Percentiles rank a stretch among this genome's conserved stretches.
phyloP scores from a whole-genome alignment of 495 filamentous ascomycete species.

The Aspergillus taichungensis region DNA sequence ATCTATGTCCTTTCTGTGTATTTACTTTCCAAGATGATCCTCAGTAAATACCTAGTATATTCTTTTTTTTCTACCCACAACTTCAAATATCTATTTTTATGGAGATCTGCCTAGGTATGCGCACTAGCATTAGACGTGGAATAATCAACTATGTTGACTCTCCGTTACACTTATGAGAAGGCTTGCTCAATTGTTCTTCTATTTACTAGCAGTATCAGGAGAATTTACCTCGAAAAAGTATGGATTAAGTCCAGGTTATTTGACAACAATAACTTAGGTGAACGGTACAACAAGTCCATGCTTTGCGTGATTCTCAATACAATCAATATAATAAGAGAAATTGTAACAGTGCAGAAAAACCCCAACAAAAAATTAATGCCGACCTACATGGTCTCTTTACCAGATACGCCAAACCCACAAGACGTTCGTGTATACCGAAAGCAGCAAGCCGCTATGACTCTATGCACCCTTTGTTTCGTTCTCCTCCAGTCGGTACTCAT shows the following conservation, averaged over 20 bases:
- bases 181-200: too few relatives aligned
- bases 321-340: too few relatives aligned
- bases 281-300: neutral
- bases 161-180: too few relatives aligned
- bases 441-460: conserved; percentile 5
- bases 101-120: too few relatives aligned
- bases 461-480: conserved; percentile 36
- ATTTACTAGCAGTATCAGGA: too few relatives aligned
- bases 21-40: neutral
- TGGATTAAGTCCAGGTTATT: too few relatives aligned
- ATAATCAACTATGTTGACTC: too few relatives aligned
- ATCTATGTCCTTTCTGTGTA: neutral
- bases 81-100: too few relatives aligned
- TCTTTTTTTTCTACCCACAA: too few relatives aligned
- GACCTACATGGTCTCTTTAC: neutral
- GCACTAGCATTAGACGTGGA: too few relatives aligned
- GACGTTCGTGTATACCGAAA: neutral
- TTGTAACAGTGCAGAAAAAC: neutral
- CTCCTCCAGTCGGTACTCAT: conserved; percentile 48
- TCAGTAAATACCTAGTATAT: neutral
- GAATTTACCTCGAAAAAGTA: too few relatives aligned
- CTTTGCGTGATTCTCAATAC: neutral
- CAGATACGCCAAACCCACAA: conserved; percentile 1
- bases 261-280: neutral
- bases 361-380: neutral